Evolutionary conservation across 1,284 basidiomycete species (phyloP).

Genomic region (Puccinia horiana): DNA sequence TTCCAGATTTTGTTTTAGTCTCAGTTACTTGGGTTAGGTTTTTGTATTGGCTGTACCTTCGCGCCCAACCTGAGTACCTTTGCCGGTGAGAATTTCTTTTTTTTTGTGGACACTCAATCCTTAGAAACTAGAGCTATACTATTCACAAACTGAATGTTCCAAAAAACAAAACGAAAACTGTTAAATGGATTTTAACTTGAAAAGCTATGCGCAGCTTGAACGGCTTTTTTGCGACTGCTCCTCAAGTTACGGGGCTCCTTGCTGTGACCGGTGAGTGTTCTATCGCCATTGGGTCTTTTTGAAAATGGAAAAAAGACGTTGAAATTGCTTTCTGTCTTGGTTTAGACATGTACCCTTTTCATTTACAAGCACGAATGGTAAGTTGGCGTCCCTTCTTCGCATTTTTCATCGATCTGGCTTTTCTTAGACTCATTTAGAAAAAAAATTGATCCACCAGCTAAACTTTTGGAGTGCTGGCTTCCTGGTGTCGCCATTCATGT

Average conservation of each 20-base stretch:
- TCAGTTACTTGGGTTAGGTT: constrained; percentile 63
- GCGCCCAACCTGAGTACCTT: constrained; percentile 63
- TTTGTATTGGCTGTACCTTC: constrained; percentile 65
- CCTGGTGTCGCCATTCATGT: constrained; percentile 49
- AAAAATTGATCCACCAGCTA: constrained; percentile 59
- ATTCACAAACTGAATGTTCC: not conserved
- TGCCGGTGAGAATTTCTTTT: constrained; percentile 47
- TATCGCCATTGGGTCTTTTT: constrained; percentile 58
- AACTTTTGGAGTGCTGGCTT: constrained; percentile 51
- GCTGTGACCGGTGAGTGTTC: constrained; percentile 23
- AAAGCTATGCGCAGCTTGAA: constrained; percentile 72
- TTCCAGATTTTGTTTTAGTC: constrained; percentile 39
- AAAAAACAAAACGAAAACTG: not conserved
- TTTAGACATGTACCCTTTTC: constrained; percentile 70
- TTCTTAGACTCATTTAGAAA: not conserved
- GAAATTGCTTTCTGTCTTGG: constrained; percentile 57
- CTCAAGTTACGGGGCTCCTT: constrained; percentile 53
- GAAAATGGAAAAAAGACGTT: constrained; percentile 66
- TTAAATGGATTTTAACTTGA: not conserved
- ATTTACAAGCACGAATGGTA: constrained; percentile 73
- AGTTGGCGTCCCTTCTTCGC: constrained; percentile 66
- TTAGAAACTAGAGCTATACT: too few relatives aligned
- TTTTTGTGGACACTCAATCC: too few relatives aligned
- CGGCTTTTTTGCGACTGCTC: constrained; percentile 68
- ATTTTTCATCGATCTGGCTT: not conserved